A percentile compares a stretch with the other conserved stretches of the same genome.
Evolutionary conservation across 345 rosid species (phyloP).

Genomic region (Melaleuca quinquenervia): DNA sequence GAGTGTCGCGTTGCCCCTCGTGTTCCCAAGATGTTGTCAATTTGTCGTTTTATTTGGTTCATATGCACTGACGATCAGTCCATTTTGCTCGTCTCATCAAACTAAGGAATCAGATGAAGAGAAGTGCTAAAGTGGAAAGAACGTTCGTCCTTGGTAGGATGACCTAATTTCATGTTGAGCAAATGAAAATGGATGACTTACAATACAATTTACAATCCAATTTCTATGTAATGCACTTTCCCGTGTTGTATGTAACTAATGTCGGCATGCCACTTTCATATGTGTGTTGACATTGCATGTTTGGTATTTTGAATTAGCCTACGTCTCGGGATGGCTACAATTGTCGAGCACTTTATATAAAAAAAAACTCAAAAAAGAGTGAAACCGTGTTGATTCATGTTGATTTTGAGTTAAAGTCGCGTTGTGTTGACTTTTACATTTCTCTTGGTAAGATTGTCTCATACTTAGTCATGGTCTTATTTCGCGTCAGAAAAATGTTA

Average conservation of each 20-base stretch:
- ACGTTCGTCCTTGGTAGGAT: not conserved
- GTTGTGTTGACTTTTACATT: not conserved
- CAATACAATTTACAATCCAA: too few species aligned
- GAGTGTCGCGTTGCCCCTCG: not conserved
- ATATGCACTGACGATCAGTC: not conserved
- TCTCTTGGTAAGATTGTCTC: not conserved
- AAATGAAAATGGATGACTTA: not conserved
- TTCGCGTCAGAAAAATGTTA: not conserved
- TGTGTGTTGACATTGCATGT: not conserved
- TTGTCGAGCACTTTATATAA: not conserved
- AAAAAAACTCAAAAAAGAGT: not conserved
- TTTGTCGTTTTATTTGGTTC: not conserved
- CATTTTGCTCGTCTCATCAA: not conserved
- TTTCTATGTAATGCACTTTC: rapidly evolving
- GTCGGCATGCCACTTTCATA: not conserved
- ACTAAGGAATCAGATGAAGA: not conserved
- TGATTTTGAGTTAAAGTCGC: not conserved
- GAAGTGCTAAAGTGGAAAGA: not conserved
- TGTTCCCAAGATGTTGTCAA: not conserved
- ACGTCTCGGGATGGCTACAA: not conserved
- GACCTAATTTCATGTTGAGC: not conserved
- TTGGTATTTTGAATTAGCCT: not conserved
- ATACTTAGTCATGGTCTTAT: not conserved
- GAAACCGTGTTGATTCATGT: not conserved
- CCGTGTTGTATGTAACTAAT: not conserved